Conservation (phyloP, 1,284 basidiomycete genomes). For the Neonothopanus nambi region DNA sequence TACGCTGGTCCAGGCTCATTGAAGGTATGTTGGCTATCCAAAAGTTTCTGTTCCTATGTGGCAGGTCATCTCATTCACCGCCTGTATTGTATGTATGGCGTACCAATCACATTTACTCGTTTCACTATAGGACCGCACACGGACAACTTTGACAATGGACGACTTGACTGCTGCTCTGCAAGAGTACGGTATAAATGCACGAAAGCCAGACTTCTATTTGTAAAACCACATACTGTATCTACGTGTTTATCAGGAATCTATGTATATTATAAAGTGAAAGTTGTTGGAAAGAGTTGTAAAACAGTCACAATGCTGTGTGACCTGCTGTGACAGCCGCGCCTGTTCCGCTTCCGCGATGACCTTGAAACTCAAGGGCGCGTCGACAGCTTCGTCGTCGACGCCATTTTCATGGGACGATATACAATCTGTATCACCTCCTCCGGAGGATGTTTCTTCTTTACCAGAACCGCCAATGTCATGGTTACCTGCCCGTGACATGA, state of each 20-base stretch:
- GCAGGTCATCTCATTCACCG: too few relatives aligned
- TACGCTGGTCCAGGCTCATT: conserved; percentile 55
- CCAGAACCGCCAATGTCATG: conserved; percentile 77
- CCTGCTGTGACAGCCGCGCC: background rate
- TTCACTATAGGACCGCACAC: conserved; percentile 40
- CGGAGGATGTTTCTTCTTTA: conserved; percentile 37
- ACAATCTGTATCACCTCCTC: conserved; percentile 34
- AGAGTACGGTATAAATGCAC: conserved; percentile 95
- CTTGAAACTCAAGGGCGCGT: conserved; percentile 16
- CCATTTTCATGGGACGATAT: conserved; percentile 62
- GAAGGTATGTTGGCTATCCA: conserved; percentile 47
- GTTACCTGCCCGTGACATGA: conserved; percentile 85
- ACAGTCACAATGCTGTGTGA: background rate
- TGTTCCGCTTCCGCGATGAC: conserved; percentile 11
- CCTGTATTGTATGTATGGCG: too few relatives aligned
- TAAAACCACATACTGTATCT: conserved; percentile 31
- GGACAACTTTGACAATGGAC: conserved; percentile 98
- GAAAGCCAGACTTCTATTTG: conserved; percentile 89
- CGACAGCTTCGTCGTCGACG: conserved; percentile 26
- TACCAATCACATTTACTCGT: too few relatives aligned
- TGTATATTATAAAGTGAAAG: too few relatives aligned
- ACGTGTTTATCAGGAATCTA: too few relatives aligned
- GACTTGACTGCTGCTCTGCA: conserved; percentile 89
- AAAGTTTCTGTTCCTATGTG: background rate
- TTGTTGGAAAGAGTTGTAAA: too few relatives aligned